Conservation (phyloP, 2,329 filamentous ascomycete species). For the Sporothrix pallida region DNA sequence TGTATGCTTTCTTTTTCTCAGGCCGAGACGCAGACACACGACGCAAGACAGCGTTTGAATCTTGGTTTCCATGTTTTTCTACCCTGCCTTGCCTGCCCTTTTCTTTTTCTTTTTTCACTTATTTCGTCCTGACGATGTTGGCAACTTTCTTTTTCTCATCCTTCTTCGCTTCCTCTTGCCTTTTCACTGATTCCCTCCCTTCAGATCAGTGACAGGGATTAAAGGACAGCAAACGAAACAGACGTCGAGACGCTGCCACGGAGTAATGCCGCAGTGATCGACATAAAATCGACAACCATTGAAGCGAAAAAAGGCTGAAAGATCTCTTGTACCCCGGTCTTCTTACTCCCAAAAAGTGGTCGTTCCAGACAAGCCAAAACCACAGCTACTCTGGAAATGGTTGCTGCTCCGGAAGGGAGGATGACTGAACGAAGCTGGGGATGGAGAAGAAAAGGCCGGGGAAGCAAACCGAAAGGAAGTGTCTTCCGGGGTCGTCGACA, state of each 20-base stretch:
- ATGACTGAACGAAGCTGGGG: conserved; percentile 3
- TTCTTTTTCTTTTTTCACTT: neutral
- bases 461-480: neutral
- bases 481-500: too few species aligned
- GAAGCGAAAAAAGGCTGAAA: too few species aligned
- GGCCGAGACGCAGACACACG: neutral
- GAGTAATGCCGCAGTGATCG: conserved; percentile 5
- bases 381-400: conserved; percentile 20
- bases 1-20: conserved; percentile 16
- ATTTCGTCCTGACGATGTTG: too few species aligned
- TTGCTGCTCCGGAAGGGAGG: conserved; percentile 25
- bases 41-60: neutral
- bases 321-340: too few species aligned
- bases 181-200: neutral
- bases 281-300: neutral
- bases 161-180: neutral
- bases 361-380: neutral
- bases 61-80: conserved; percentile 13
- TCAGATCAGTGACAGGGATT: neutral
- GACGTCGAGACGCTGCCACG: neutral
- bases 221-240: neutral
- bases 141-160: neutral
- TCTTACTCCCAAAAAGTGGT: too few species aligned
- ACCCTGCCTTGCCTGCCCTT: neutral
- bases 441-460: neutral